Evolutionary conservation across 2,329 filamentous ascomycete genomes (phyloP).

Genomic region (Ramichloridium luteum): DNA sequence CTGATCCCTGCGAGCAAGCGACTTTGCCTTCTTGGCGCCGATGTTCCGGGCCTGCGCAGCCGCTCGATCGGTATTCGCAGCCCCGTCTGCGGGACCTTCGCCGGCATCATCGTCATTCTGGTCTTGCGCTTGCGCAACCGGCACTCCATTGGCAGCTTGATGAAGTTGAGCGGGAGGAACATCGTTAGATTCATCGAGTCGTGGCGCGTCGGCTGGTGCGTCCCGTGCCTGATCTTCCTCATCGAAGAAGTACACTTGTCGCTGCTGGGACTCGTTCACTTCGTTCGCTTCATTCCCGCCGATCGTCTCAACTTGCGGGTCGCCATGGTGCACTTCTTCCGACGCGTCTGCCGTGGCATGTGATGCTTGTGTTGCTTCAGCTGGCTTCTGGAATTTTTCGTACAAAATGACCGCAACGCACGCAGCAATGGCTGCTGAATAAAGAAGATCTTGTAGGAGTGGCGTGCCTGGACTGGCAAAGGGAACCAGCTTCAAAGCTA

Average conservation of each 20-base stretch:
- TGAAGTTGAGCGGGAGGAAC: constrained; percentile 1
- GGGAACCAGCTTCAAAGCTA: constrained; percentile 32
- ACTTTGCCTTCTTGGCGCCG: constrained; percentile 39
- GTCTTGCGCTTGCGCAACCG: too few species aligned
- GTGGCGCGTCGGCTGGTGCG: constrained; percentile 2
- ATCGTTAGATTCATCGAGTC: constrained; percentile 1
- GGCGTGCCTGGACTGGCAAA: constrained; percentile 38
- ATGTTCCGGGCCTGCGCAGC: constrained; percentile 20
- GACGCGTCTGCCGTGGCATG: not conserved
- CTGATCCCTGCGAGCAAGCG: constrained; percentile 34
- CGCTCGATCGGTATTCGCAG: constrained; percentile 4
- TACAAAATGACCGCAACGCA: not conserved
- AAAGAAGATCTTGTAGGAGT: constrained; percentile 34
- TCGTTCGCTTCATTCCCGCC: constrained; percentile 2
- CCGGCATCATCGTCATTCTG: constrained; percentile 5
- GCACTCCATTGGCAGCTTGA: too few species aligned
- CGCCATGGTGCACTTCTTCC: constrained; percentile 2
- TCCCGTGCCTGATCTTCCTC: constrained; percentile 1
- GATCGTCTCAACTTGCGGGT: constrained; percentile 4
- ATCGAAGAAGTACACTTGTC: not conserved
- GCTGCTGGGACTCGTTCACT: constrained; percentile 1
- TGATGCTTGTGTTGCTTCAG: constrained; percentile 1
- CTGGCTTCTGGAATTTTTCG: not conserved
- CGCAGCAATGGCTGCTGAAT: constrained; percentile 31
- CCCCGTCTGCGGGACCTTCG: constrained; percentile 23